Percentiles rank a stretch among this genome's conserved stretches.
phyloP scores from a whole-genome alignment of 768 basidiomycete species.

The Panus rudis region DNA sequence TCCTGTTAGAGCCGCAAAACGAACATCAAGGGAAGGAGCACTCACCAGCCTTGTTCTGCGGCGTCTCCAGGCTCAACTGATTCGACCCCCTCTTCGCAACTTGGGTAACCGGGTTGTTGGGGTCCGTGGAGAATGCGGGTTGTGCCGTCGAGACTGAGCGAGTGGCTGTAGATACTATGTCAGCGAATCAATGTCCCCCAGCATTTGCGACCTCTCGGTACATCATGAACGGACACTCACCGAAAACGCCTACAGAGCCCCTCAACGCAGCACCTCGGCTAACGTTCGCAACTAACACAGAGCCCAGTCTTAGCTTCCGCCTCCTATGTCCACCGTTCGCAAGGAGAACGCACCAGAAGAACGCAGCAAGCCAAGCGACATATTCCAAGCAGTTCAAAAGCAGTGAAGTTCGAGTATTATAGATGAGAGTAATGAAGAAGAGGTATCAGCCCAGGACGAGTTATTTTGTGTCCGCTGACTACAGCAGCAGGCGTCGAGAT shows the following conservation, averaged over 20 bases:
- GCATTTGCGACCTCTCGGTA: not conserved
- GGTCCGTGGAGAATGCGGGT: constrained; percentile 36
- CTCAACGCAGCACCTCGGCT: constrained; percentile 39
- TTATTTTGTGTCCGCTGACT: not conserved
- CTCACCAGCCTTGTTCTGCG: constrained; percentile 83
- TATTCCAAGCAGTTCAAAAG: constrained; percentile 18
- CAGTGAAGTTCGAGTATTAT: not conserved
- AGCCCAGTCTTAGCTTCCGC: not conserved
- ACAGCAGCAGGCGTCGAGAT: not conserved
- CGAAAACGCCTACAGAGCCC: constrained; percentile 36
- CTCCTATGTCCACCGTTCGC: not conserved
- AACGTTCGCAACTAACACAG: constrained; percentile 28
- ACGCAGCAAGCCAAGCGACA: constrained; percentile 41
- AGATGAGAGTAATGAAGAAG: not conserved
- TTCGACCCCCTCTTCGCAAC: constrained; percentile 77
- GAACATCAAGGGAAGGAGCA: constrained; percentile 1
- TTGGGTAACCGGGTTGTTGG: constrained; percentile 53
- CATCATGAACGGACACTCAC: constrained; percentile 22
- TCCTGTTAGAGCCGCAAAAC: not conserved
- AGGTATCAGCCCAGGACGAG: no score
- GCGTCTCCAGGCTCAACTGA: constrained; percentile 80
- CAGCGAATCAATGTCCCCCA: not conserved
- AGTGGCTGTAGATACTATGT: constrained; percentile 42
- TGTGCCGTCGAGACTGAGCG: constrained; percentile 33
- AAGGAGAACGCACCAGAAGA: constrained; percentile 23